Conservation (phyloP, 495 filamentous ascomycete genomes). For the Pseudevernia furfuracea region DNA sequence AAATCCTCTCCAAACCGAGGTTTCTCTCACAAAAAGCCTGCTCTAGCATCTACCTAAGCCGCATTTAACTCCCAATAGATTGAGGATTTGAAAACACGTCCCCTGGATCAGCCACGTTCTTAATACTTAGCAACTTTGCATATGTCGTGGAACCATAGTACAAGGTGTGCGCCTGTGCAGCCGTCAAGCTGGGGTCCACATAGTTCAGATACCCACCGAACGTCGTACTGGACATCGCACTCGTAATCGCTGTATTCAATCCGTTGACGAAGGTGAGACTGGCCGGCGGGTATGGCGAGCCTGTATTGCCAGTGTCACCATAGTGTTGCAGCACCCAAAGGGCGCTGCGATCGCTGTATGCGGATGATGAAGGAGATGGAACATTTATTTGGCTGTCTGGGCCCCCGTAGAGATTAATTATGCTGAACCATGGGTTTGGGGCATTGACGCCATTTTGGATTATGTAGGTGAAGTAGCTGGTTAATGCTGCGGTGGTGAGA, state of each 20-base stretch:
- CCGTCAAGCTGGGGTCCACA: conserved; percentile 48
- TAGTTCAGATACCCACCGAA: conserved; percentile 57
- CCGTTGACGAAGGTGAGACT: conserved; percentile 42
- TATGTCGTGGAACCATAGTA: conserved; percentile 47
- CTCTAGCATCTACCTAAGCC: not conserved
- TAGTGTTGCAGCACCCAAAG: conserved; percentile 54
- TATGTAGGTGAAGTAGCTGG: conserved; percentile 42
- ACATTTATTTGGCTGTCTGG: conserved; percentile 39
- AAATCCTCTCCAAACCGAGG: not conserved
- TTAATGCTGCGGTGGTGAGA: conserved; percentile 34
- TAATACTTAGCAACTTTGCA: conserved; percentile 40
- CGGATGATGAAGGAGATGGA: conserved; percentile 38
- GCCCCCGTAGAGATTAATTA: conserved; percentile 51
- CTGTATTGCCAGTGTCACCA: conserved; percentile 36
- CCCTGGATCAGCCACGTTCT: conserved; percentile 46
- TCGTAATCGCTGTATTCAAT: conserved; percentile 29
- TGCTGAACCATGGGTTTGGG: conserved; percentile 42
- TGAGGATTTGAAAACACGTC: conserved; percentile 60
- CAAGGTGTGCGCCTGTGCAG: conserved; percentile 31
- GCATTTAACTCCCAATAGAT: conserved; percentile 35
- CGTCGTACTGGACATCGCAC: conserved; percentile 31
- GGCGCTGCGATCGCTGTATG: conserved; percentile 54
- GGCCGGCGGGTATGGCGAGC: conserved; percentile 31
- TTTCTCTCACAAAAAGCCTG: not conserved
- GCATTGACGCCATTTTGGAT: conserved; percentile 23